Evolutionary conservation across 1,139 yeast species (phyloP).

Genomic region (Hyphopichia burtonii): DNA sequence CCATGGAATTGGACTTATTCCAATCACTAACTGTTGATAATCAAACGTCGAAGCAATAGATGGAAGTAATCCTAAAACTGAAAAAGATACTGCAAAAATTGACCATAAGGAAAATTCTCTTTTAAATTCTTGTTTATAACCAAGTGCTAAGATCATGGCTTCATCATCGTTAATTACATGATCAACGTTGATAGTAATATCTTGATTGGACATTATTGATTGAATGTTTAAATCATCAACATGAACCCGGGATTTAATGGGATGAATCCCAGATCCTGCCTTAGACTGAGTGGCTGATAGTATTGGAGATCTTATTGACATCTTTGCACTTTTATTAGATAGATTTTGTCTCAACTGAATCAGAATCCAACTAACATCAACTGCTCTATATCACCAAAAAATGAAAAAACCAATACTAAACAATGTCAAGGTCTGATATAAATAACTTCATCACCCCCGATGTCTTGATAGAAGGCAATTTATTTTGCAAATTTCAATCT

Average conservation of each 20-base stretch:
- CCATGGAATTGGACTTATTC: constrained; percentile 58
- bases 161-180: constrained; percentile 53
- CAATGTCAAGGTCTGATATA: too few species aligned
- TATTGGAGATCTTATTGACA: not conserved
- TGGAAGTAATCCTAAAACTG: constrained; percentile 71
- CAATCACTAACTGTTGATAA: constrained; percentile 53
- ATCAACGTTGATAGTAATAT: constrained; percentile 40
- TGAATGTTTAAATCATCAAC: constrained; percentile 40
- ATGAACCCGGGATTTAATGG: constrained; percentile 35
- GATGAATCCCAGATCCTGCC: constrained; percentile 11
- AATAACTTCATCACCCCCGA: too few species aligned
- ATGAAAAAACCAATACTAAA: too few species aligned
- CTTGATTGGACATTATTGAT: constrained; percentile 41
- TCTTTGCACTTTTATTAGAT: not conserved
- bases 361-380: too few species aligned
- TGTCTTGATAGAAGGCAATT: too few species aligned
- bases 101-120: constrained; percentile 66
- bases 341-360: too few species aligned
- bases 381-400: too few species aligned
- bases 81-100: constrained; percentile 67
- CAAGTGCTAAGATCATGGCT: constrained; percentile 60
- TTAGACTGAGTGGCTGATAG: not conserved
- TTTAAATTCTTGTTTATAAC: constrained; percentile 72
- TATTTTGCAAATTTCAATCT: too few species aligned
- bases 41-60: constrained; percentile 61